These are phyloP conservation scores for Guyanaporus albipodus DNA, from an alignment of 768 basidiomycete species.

Conservation along the genomic window DNA sequence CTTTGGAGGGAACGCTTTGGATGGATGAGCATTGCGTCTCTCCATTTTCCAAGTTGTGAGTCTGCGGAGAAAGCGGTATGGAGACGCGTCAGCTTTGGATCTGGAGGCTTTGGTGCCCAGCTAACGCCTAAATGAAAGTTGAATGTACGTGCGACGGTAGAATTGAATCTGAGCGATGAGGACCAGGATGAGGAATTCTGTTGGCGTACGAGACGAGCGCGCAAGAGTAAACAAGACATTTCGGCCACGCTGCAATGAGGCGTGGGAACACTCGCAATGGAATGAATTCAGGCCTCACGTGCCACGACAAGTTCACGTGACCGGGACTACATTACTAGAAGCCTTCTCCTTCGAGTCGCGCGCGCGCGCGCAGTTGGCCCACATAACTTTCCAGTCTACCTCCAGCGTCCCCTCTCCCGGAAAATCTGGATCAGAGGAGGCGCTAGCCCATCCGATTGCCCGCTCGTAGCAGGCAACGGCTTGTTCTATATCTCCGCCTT, in stretches of 20 bases:
- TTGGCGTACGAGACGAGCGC: conserved; percentile 1
- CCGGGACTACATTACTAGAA: too few species aligned
- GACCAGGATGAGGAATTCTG: not conserved
- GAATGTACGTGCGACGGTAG: conserved; percentile 46
- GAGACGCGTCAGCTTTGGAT: conserved; percentile 32
- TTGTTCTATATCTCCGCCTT: conserved; percentile 28
- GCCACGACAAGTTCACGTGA: too few species aligned
- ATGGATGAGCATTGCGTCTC: conserved; percentile 55
- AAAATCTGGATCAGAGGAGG: conserved; percentile 34
- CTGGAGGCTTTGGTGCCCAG: conserved; percentile 71
- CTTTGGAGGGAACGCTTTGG: conserved; percentile 37
- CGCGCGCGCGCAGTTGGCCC: conserved; percentile 56
- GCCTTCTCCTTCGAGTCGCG: conserved; percentile 35
- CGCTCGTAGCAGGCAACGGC: conserved; percentile 65
- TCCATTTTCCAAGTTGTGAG: conserved; percentile 62
- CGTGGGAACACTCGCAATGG: too few species aligned
- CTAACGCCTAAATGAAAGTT: conserved; percentile 73
- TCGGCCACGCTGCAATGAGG: too few species aligned
- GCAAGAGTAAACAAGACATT: conserved; percentile 14
- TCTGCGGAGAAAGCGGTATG: conserved; percentile 53
- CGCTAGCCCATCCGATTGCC: conserved; percentile 66
- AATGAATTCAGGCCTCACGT: too few species aligned
- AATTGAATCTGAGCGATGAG: conserved; percentile 15
- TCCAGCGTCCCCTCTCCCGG: conserved; percentile 53
- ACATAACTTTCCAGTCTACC: conserved; percentile 57